Conservation (phyloP, 306 rosid genomes). For the Astragalus membranaceus region DNA sequence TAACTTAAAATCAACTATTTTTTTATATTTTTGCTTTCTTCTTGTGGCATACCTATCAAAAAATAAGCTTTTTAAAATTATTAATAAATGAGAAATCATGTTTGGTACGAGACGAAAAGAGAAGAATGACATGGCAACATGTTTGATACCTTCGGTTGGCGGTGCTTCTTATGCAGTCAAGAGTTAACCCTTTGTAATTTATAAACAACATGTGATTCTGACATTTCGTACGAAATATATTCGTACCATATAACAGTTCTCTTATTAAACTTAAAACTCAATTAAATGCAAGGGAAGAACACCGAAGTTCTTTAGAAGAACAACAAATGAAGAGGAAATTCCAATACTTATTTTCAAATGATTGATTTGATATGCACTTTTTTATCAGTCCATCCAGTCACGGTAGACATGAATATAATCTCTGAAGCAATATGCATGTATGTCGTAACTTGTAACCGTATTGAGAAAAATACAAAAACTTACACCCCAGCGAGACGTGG, state of each 20-base stretch:
- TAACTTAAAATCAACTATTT: too few relatives aligned
- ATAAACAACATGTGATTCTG: too few relatives aligned
- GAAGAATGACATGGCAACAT: too few relatives aligned
- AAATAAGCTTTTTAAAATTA: too few relatives aligned
- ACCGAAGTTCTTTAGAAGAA: not conserved
- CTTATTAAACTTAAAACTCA: not conserved
- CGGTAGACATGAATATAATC: not conserved
- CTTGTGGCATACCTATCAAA: not conserved
- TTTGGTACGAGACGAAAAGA: too few relatives aligned
- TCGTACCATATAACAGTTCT: too few relatives aligned
- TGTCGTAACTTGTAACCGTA: not conserved
- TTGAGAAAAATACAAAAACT: constrained; percentile 25
- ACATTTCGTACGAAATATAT: too few relatives aligned
- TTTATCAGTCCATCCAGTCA: not conserved
- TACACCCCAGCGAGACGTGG: constrained; percentile 87
- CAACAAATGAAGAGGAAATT: not conserved
- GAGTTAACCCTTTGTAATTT: too few relatives aligned
- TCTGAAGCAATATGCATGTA: not conserved
- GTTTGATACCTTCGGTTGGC: too few relatives aligned
- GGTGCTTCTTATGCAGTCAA: too few relatives aligned
- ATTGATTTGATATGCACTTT: not conserved
- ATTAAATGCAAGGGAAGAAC: not conserved
- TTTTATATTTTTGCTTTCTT: not conserved
- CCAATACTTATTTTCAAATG: not conserved
- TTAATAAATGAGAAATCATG: too few relatives aligned